phyloP scores from a whole-genome alignment of 2,329 filamentous ascomycete species.

The Talaromyces rugulosus region DNA sequence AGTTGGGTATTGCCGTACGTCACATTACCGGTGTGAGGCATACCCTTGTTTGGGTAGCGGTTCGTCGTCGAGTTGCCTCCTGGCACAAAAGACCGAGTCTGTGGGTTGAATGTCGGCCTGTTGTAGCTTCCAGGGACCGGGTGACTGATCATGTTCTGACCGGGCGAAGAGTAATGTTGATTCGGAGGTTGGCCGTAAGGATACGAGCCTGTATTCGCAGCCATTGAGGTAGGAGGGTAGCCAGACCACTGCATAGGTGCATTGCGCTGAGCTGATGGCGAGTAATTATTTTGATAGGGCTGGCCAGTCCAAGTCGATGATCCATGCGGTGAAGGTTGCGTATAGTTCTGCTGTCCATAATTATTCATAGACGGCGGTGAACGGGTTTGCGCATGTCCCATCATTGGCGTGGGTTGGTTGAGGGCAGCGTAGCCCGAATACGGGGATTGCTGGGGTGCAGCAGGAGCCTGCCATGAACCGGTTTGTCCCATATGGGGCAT shows the following conservation, averaged over 20 bases:
- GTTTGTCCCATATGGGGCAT: conserved; percentile 31
- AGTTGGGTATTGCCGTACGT: conserved; percentile 28
- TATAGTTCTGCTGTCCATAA: conserved; percentile 28
- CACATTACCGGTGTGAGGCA: conserved; percentile 23
- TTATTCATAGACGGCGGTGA: conserved; percentile 36
- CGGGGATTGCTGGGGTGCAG: conserved; percentile 31
- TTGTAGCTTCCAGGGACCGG: conserved; percentile 81
- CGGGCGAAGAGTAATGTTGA: conserved; percentile 53
- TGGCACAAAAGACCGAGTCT: conserved; percentile 88
- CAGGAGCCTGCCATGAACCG: conserved; percentile 32
- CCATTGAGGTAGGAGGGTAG: conserved; percentile 32
- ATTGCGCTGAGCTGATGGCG: conserved; percentile 34
- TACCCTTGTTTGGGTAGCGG: conserved; percentile 30
- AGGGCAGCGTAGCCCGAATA: conserved; percentile 36
- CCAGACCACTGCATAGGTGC: conserved; percentile 38
- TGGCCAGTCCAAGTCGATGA: conserved; percentile 29
- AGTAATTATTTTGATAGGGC: conserved; percentile 28
- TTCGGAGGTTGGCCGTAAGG: conserved; percentile 69
- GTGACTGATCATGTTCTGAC: conserved; percentile 69
- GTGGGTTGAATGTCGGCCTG: conserved; percentile 85
- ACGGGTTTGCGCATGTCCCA: conserved; percentile 31
- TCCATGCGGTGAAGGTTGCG: conserved; percentile 23
- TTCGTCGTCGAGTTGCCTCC: conserved; percentile 37
- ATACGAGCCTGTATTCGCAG: conserved; percentile 53
- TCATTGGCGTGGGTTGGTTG: conserved; percentile 34